Evolutionary conservation across 805 yeast species (phyloP).

Genomic region (Yarrowia phangngaensis): DNA sequence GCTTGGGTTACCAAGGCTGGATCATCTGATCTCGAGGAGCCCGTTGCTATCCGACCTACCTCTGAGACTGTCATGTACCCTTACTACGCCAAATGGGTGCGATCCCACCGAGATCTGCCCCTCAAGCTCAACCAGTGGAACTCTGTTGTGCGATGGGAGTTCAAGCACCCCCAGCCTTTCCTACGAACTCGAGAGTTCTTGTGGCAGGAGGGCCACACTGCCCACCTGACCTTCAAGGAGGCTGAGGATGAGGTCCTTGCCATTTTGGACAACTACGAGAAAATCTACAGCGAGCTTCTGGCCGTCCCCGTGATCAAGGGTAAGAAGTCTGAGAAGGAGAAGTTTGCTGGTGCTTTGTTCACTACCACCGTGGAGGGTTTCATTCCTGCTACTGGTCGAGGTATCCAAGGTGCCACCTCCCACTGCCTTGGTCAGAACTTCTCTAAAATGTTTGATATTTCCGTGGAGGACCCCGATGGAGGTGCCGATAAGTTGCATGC

Average conservation of each 20-base stretch:
- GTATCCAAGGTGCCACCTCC: conserved; percentile 98
- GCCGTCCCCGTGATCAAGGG: conserved; percentile 98
- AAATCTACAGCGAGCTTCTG: conserved; percentile 80
- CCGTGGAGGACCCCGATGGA: conserved; percentile 94
- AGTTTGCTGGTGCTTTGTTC: conserved; percentile 95
- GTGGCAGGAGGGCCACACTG: conserved; percentile 99
- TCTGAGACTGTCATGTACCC: conserved; percentile 99
- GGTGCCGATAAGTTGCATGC: conserved; percentile 77
- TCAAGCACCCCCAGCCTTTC: conserved; percentile 99
- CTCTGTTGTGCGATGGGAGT: conserved; percentile 99
- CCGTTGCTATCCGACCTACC: conserved; percentile 98
- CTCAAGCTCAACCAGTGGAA: conserved; percentile 98
- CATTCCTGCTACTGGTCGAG: conserved; percentile 98
- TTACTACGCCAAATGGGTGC: conserved; percentile 97
- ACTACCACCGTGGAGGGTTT: conserved; percentile 96
- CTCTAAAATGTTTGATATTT: conserved; percentile 95
- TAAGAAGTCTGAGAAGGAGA: conserved; percentile 92
- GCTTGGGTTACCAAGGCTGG: conserved; percentile 99
- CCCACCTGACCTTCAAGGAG: conserved; percentile 77
- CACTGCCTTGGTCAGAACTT: conserved; percentile 97
- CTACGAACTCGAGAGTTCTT: conserved; percentile 97
- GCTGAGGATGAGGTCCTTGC: conserved; percentile 80
- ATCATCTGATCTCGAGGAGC: conserved; percentile 88
- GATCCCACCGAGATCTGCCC: conserved; percentile 97
- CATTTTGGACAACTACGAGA: conserved; percentile 81